Evolutionary conservation across 2,329 filamentous ascomycete genomes (phyloP).

Genomic region (Pseudopyricularia javanii): DNA sequence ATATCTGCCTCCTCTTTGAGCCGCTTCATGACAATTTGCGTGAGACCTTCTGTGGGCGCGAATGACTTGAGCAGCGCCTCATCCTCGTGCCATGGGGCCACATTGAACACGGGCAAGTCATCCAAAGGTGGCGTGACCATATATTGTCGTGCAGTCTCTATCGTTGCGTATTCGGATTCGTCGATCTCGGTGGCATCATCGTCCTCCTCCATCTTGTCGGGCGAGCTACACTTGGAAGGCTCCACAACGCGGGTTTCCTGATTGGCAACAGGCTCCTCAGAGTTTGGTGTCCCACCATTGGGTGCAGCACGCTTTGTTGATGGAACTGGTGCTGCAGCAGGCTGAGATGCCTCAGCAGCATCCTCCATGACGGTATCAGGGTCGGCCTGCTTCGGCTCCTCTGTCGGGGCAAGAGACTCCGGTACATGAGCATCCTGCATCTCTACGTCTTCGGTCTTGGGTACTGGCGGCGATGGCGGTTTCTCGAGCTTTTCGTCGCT

Average conservation of each 20-base stretch:
- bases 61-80: conserved; percentile 28
- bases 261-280: conserved; percentile 1
- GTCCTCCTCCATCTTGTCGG: conserved; percentile 34
- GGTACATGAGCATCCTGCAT: conserved; percentile 18
- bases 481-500: background rate
- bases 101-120: conserved; percentile 34
- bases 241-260: background rate
- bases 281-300: conserved; percentile 11
- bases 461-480: background rate
- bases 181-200: conserved; percentile 44
- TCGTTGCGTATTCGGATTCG: conserved; percentile 35
- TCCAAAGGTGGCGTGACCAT: conserved; percentile 43
- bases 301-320: background rate
- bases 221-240: conserved; percentile 24
- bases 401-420: conserved; percentile 11
- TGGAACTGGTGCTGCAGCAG: background rate
- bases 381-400: conserved; percentile 8
- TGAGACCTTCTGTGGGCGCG: conserved; percentile 24
- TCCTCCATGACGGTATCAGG: conserved; percentile 25
- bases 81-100: conserved; percentile 35
- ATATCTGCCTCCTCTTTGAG: conserved; percentile 27
- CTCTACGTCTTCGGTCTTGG: conserved; percentile 19
- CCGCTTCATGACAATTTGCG: conserved; percentile 31
- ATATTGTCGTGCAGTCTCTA: conserved; percentile 35
- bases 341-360: conserved; percentile 4